Evolutionary conservation across 1,284 basidiomycete genomes (phyloP).

Genomic region (Cryptococcus depauperatus): DNA sequence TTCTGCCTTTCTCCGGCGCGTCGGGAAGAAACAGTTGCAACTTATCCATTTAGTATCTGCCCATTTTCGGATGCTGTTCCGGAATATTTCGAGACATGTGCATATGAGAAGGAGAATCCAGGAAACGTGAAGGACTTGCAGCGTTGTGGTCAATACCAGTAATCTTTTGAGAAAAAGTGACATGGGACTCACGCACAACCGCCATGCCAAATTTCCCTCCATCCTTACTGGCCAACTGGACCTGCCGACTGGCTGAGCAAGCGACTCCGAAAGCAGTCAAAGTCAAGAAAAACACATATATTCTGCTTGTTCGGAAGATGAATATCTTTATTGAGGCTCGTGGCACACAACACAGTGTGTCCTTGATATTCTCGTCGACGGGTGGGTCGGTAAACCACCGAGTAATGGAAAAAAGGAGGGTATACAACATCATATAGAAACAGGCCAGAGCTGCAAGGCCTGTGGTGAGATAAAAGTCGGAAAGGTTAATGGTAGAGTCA

Average conservation of each 20-base stretch:
- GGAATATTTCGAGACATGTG: conserved; percentile 8
- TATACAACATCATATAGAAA: conserved; percentile 18
- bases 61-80: conserved; percentile 5
- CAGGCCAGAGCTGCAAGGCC: conserved; percentile 16
- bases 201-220: conserved; percentile 8
- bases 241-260: conserved; percentile 6
- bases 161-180: background rate
- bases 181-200: conserved; percentile 7
- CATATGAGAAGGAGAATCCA: conserved; percentile 7
- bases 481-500: conserved; percentile 4
- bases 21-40: conserved; percentile 6
- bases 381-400: conserved; percentile 8
- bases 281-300: conserved; percentile 9
- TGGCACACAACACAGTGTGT: background rate
- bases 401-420: conserved; percentile 13
- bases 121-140: conserved; percentile 9
- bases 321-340: conserved; percentile 7
- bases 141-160: background rate
- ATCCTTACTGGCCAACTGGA: conserved; percentile 1
- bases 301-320: conserved; percentile 8
- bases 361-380: background rate
- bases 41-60: conserved; percentile 7
- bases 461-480: conserved; percentile 17
- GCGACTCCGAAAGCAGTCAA: conserved; percentile 12
- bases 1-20: background rate